Percentiles rank a stretch among this genome's conserved stretches.
These are phyloP conservation scores for Syncephalis plumigaleata DNA, from an alignment of 371 early-diverging fungal genomes.

Conservation along the genomic window DNA sequence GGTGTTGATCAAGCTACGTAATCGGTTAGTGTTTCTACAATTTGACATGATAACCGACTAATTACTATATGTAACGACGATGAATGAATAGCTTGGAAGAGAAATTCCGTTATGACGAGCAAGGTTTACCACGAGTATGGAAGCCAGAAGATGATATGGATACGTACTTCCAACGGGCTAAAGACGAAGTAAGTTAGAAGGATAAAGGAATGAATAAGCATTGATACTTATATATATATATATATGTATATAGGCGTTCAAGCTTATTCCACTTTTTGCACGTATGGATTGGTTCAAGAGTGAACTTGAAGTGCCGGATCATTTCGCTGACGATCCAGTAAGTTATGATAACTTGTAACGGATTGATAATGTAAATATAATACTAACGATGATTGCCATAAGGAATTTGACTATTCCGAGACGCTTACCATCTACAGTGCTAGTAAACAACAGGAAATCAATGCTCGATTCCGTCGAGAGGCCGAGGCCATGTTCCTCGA, in stretches of 20 bases:
- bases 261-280: conserved; percentile 42
- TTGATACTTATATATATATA: neutral
- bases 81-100: conserved; percentile 29
- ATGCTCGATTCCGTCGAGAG: conserved; percentile 70
- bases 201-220: neutral
- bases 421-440: conserved; percentile 43
- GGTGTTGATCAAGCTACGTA: conserved; percentile 57
- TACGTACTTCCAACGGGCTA: conserved; percentile 50
- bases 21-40: conserved; percentile 14
- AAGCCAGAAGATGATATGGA: conserved; percentile 89
- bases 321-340: conserved; percentile 16
- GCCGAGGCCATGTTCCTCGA: conserved; percentile 83
- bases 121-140: conserved; percentile 90
- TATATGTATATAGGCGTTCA: conserved; percentile 21
- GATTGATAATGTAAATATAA: neutral
- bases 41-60: neutral
- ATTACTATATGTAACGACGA: neutral
- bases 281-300: conserved; percentile 27
- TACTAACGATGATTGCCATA: neutral
- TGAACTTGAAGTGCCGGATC: conserved; percentile 15
- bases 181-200: conserved; percentile 26
- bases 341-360: neutral
- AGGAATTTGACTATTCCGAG: conserved; percentile 39
- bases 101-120: conserved; percentile 81
- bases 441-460: conserved; percentile 51